A percentile compares a stretch with the other conserved stretches of the same genome.
These are phyloP conservation scores for Aspergillus nomiae DNA, from an alignment of 2,329 filamentous ascomycete species.

Conservation along the genomic window DNA sequence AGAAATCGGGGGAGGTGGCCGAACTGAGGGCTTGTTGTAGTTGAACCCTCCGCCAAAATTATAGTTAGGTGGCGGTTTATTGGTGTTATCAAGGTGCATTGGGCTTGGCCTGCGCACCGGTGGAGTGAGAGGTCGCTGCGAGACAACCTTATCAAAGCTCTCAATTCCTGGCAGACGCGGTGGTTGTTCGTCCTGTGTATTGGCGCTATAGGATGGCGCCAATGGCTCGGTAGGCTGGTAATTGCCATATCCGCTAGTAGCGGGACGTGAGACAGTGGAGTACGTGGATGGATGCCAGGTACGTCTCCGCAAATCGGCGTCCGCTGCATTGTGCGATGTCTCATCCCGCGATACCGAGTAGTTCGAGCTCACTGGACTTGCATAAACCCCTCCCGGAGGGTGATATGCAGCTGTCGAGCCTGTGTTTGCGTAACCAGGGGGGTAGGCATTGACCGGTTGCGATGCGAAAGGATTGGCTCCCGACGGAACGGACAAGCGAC, in stretches of 20 bases:
- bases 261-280: conserved; percentile 64
- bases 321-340: conserved; percentile 47
- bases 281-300: conserved; percentile 83
- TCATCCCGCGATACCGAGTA: conserved; percentile 47
- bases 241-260: conserved; percentile 73
- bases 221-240: conserved; percentile 70
- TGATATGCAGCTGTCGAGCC: conserved; percentile 58
- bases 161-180: conserved; percentile 85
- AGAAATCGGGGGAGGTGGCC: conserved; percentile 45
- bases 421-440: conserved; percentile 59
- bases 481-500: conserved; percentile 81
- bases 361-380: conserved; percentile 67
- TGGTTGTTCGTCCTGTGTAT: conserved; percentile 57
- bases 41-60: conserved; percentile 38
- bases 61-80: conserved; percentile 32
- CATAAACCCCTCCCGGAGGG: conserved; percentile 63
- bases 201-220: conserved; percentile 56
- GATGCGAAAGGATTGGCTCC: conserved; percentile 73
- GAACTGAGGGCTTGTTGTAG: conserved; percentile 35
- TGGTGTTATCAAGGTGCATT: conserved; percentile 70
- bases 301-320: conserved; percentile 77
- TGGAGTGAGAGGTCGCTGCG: conserved; percentile 63
- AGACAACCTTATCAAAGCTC: conserved; percentile 75
- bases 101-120: conserved; percentile 69
- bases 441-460: conserved; percentile 58